Conservation (phyloP, 495 filamentous ascomycete species). For the Aspergillus sparsus region DNA sequence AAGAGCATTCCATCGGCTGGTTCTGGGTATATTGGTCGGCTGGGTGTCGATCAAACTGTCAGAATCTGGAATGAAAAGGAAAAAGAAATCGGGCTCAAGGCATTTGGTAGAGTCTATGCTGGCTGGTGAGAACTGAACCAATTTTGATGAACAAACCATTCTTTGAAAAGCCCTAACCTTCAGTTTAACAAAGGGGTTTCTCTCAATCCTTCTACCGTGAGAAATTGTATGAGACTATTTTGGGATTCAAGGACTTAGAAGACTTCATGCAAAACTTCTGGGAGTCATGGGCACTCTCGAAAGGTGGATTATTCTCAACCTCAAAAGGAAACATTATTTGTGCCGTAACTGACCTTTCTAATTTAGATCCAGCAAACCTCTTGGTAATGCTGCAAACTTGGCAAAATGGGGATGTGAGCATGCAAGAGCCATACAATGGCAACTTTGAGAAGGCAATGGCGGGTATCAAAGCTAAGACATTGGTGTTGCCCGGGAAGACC, state of each 20-base stretch:
- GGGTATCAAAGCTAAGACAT: conserved; percentile 65
- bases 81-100: conserved; percentile 62
- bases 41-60: conserved; percentile 37
- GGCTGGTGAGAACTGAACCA: conserved; percentile 54
- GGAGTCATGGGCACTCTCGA: conserved; percentile 69
- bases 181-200: conserved; percentile 52
- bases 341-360: conserved; percentile 18
- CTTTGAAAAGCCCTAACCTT: neutral
- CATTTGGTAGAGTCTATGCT: conserved; percentile 70
- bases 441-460: conserved; percentile 65
- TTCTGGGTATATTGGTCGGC: conserved; percentile 39
- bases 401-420: conserved; percentile 67
- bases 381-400: conserved; percentile 71
- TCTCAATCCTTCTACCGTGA: conserved; percentile 71
- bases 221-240: conserved; percentile 59
- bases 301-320: conserved; percentile 43
- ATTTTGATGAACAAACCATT: neutral
- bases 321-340: neutral
- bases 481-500: conserved; percentile 65
- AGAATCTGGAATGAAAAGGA: conserved; percentile 58
- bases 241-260: conserved; percentile 64
- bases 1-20: conserved; percentile 57
- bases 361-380: conserved; percentile 65
- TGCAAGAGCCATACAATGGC: conserved; percentile 64
- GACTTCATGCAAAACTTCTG: conserved; percentile 72